These are phyloP conservation scores for Echria macrotheca DNA, from an alignment of 495 filamentous ascomycete genomes.

Conservation along the genomic window DNA sequence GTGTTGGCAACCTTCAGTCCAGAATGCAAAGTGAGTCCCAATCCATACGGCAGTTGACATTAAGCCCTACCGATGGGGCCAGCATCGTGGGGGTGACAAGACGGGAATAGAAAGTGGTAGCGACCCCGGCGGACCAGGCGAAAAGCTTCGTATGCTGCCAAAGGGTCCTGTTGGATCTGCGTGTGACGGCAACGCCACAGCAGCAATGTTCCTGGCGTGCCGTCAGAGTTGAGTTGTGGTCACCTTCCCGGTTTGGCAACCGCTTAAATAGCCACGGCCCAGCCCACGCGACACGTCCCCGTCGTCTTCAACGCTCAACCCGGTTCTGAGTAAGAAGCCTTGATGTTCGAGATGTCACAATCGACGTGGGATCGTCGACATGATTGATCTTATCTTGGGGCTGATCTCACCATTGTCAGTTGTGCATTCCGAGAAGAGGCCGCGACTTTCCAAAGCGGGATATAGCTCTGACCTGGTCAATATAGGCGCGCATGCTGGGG, in stretches of 20 bases:
- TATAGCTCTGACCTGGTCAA: background rate
- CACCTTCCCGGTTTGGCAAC: constrained; percentile 11
- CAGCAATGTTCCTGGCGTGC: too few relatives aligned
- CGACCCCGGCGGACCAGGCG: background rate
- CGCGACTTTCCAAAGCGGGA: constrained; percentile 9
- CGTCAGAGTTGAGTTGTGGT: background rate
- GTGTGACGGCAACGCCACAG: background rate
- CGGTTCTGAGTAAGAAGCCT: background rate
- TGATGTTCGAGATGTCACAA: background rate
- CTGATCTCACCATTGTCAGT: background rate
- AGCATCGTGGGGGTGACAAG: background rate
- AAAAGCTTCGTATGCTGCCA: background rate
- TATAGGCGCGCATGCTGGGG: constrained; percentile 7
- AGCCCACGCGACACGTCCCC: background rate
- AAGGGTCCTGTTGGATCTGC: background rate
- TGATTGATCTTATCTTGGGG: background rate
- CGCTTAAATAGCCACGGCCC: background rate
- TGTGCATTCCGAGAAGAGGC: background rate
- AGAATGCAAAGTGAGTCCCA: background rate
- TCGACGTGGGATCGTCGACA: background rate
- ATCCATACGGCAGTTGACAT: background rate
- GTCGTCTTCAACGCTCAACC: background rate
- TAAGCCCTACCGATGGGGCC: background rate
- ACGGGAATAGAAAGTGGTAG: constrained; percentile 11
- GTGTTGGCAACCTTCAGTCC: too few relatives aligned